These are phyloP conservation scores for Globisporangium orthogonon DNA, from an alignment of 352 stramenopile species.

Conservation along the genomic window DNA sequence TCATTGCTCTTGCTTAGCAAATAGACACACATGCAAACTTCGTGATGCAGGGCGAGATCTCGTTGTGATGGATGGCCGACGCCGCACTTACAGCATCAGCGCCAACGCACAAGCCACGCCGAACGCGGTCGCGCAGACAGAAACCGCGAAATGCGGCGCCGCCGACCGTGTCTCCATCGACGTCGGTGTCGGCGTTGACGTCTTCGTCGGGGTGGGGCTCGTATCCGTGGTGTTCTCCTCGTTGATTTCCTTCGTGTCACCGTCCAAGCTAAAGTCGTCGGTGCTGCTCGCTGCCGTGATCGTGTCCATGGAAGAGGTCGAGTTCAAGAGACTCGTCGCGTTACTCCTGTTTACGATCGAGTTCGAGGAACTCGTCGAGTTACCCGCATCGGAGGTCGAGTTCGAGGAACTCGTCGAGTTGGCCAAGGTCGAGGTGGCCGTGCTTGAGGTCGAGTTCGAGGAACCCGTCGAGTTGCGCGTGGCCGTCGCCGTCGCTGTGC, in stretches of 20 bases:
- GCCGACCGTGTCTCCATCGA: background rate
- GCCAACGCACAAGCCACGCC: background rate
- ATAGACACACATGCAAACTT: background rate
- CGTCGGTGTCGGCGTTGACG: background rate
- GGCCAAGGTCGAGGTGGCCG: too few relatives aligned
- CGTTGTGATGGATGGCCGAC: background rate
- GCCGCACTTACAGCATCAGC: background rate
- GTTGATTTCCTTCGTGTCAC: background rate
- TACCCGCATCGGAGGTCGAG: too few relatives aligned
- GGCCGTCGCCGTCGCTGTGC: background rate
- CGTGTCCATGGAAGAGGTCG: background rate
- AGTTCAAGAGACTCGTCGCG: too few relatives aligned
- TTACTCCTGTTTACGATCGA: too few relatives aligned
- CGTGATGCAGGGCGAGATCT: too few relatives aligned
- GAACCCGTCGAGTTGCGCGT: background rate
- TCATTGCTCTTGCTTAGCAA: too few relatives aligned
- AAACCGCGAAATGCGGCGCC: background rate
- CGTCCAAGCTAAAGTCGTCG: background rate
- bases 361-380: too few relatives aligned
- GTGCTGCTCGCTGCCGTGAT: background rate
- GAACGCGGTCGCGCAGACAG: background rate
- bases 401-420: too few relatives aligned
- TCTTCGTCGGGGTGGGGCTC: background rate
- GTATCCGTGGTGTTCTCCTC: background rate
- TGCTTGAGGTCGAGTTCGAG: background rate